Evolutionary conservation across 441 rosid species (phyloP).

Genomic region (Erysimum cheiri): DNA sequence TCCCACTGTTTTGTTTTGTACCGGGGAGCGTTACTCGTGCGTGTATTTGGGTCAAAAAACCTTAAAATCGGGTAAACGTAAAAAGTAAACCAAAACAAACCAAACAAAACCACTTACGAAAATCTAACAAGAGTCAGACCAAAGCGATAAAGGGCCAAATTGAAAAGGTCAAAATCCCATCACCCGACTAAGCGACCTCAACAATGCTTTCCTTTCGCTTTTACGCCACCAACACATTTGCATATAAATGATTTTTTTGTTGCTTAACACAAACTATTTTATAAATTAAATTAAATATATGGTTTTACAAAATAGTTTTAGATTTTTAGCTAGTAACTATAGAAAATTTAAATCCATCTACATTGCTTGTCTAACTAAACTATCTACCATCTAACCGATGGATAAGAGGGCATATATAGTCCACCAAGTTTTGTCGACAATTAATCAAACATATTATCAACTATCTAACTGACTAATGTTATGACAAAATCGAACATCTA

Average conservation of each 20-base stretch:
- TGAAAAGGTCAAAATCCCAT: conserved; percentile 41
- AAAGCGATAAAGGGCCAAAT: conserved; percentile 10
- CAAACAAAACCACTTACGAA: conserved; percentile 9
- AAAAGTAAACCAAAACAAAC: background rate
- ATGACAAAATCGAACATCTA: background rate
- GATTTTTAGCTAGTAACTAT: background rate
- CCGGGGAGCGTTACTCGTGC: background rate
- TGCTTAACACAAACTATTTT: background rate
- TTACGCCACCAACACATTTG: conserved; percentile 18
- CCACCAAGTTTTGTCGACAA: background rate
- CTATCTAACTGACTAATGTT: background rate
- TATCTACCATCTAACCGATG: background rate
- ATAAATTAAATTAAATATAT: too few species aligned
- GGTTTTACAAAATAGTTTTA: too few species aligned
- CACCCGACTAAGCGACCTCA: conserved; percentile 28
- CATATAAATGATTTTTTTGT: background rate
- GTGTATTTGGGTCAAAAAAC: conserved; percentile 5
- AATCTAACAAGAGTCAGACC: conserved; percentile 29
- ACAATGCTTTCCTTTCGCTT: conserved; percentile 1
- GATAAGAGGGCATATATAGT: background rate
- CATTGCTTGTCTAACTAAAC: background rate
- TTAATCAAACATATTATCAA: background rate
- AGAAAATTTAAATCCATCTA: background rate
- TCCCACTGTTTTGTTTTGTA: background rate
- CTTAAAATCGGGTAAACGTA: conserved; percentile 7